Conservation (phyloP, 2,329 filamentous ascomycete genomes). For the Xylariaceae sp. region DNA sequence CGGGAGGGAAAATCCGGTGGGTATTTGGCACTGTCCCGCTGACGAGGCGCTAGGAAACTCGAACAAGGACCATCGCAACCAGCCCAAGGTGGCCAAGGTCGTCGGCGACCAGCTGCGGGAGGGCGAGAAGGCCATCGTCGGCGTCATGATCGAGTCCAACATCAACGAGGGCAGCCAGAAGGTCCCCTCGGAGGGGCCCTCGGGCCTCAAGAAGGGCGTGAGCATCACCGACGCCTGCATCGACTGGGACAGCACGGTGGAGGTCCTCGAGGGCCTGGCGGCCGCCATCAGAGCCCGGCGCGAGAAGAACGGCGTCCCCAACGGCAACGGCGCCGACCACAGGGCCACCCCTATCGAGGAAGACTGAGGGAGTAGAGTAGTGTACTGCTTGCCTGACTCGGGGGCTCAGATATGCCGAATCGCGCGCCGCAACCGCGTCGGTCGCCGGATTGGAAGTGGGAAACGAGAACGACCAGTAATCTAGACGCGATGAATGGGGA, state of each 20-base stretch:
- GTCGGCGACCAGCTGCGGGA: slow-evolving; percentile 79
- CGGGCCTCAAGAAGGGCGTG: slow-evolving; percentile 76
- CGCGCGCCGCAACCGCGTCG: too few relatives aligned
- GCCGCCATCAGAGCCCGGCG: slow-evolving; percentile 73
- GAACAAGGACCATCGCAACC: slow-evolving; percentile 94
- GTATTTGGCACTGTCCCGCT: slow-evolving; percentile 3
- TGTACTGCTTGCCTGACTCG: too few relatives aligned
- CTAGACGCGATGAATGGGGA: too few relatives aligned
- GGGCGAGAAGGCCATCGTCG: slow-evolving; percentile 82
- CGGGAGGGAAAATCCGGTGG: neutral
- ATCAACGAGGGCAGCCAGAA: slow-evolving; percentile 89
- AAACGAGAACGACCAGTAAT: too few relatives aligned
- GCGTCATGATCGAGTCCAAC: slow-evolving; percentile 98
- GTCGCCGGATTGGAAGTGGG: too few relatives aligned
- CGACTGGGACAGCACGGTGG: slow-evolving; percentile 78
- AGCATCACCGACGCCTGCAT: slow-evolving; percentile 97
- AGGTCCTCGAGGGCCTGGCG: slow-evolving; percentile 77
- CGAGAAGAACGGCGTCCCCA: slow-evolving; percentile 35
- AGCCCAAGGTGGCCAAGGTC: slow-evolving; percentile 81
- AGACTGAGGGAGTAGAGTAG: slow-evolving; percentile 38
- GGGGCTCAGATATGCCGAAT: too few relatives aligned
- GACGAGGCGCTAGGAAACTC: slow-evolving; percentile 64
- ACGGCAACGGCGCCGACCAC: slow-evolving; percentile 22
- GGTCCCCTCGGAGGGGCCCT: slow-evolving; percentile 73
- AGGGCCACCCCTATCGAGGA: slow-evolving; percentile 44